Evolutionary conservation across 1,284 basidiomycete genomes (phyloP).

Genomic region (Papiliotrema flavescens): DNA sequence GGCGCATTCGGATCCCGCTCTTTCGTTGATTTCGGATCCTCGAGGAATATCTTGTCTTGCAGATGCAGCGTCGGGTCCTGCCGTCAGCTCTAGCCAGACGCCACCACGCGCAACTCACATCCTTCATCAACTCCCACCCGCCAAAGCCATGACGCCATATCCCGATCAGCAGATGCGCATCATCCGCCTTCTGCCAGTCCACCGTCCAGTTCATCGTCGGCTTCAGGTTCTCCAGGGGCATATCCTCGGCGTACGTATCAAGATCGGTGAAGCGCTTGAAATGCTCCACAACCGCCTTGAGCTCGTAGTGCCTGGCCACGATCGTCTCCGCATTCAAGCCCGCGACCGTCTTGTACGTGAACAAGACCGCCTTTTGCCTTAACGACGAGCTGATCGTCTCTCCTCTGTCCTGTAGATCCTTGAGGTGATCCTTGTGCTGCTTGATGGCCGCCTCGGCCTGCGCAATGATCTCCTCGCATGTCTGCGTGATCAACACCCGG

Average conservation of each 20-base stretch:
- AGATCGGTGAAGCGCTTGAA: constrained; percentile 64
- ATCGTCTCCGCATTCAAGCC: constrained; percentile 98
- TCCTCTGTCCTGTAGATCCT: constrained; percentile 69
- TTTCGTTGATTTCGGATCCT: constrained; percentile 75
- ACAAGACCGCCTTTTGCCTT: constrained; percentile 77
- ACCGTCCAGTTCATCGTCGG: constrained; percentile 95
- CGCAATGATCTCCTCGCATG: constrained; percentile 87
- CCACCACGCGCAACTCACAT: constrained; percentile 19
- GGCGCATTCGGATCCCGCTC: constrained; percentile 27
- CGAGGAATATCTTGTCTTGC: constrained; percentile 92
- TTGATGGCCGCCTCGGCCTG: constrained; percentile 80
- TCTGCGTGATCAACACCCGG: constrained; percentile 82
- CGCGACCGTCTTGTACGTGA: constrained; percentile 81
- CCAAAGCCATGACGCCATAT: constrained; percentile 93
- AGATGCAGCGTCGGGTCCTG: constrained; percentile 79
- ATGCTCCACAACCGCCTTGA: constrained; percentile 82
- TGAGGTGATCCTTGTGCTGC: constrained; percentile 76
- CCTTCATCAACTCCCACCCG: constrained; percentile 85
- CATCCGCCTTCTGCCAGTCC: constrained; percentile 88
- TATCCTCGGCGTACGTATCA: constrained; percentile 68
- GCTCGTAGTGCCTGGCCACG: constrained; percentile 81
- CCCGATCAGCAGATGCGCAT: constrained; percentile 90
- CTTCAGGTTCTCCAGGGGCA: constrained; percentile 84
- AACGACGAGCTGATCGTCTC: constrained; percentile 60
- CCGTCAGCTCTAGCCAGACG: constrained; percentile 2